Evolutionary conservation across 306 rosid genomes (phyloP), one percentile per base, ranked within the genome.

Genomic region (Luffa aegyptiaca): DNA sequence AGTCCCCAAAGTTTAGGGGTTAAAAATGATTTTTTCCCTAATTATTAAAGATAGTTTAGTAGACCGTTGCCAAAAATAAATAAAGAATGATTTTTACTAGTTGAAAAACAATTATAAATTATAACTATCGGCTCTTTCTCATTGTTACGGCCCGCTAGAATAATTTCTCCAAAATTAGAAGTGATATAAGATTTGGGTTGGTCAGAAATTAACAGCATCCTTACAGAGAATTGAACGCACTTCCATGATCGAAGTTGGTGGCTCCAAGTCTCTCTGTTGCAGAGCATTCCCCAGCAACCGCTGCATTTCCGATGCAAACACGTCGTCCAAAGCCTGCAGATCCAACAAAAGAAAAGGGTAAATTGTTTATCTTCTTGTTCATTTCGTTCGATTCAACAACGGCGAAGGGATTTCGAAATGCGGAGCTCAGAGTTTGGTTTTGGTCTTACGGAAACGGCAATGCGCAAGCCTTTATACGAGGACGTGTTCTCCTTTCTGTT

Each of bases 381-480:
- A n/a, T 70, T 20, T 21, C n/a, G 10, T 45, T 66, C 16, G 3
- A 18, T 39, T 65, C 41, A 5, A 3, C 39, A 36, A 64, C 71
- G 36, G 12, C 48, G 7, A 17, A 36, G 10, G n/a, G 26, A 65
- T 39, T 65, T 65, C 14, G 13, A 3, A 66, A 66, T 46, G 5
- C n/a, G 0, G 16, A 70, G 76, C 55, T 44, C n/a, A 1, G 6
- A 51, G n/a, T 76, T 36, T 26, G 79, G 6, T 71, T 71, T 71
- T 5, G 20, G 12, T 45, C 35, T 52, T 37, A 45, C 42, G 44
- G 21, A 16, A 42, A 51, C 69, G 3, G 68, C 96, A 42, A 95
- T 90, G 73, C 96, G 90, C 39, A 97, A 93, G 68, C 97, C 97
- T 84, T 91, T 95, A 81, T 92, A 95, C 97, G 97, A 92, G 0